Conservation (phyloP, 2,329 filamentous ascomycete genomes). For the Colletotrichum sp. region DNA sequence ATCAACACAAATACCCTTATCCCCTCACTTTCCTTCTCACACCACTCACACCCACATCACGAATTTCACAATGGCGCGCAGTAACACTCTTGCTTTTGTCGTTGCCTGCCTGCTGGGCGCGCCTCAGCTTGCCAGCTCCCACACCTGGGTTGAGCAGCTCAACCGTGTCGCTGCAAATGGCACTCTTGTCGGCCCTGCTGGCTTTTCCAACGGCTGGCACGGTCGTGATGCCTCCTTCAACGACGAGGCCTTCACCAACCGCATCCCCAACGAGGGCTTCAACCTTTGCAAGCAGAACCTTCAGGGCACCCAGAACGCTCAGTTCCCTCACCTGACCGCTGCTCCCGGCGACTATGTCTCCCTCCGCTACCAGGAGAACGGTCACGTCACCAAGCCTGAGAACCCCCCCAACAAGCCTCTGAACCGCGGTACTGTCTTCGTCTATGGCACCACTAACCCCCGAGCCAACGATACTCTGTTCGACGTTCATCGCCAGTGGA, state of each 20-base stretch:
- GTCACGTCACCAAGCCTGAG: slow-evolving; percentile 70
- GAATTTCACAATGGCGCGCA: background rate
- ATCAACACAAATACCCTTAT: background rate
- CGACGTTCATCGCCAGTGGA: slow-evolving; percentile 82
- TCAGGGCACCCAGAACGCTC: background rate
- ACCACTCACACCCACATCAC: background rate
- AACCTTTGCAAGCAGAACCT: slow-evolving; percentile 1
- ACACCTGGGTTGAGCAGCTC: slow-evolving; percentile 85
- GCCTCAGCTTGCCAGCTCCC: slow-evolving; percentile 49
- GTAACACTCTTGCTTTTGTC: slow-evolving; percentile 28
- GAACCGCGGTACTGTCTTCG: slow-evolving; percentile 74
- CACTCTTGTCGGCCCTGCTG: slow-evolving; percentile 71
- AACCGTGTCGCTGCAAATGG: slow-evolving; percentile 75
- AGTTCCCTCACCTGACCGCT: slow-evolving; percentile 67
- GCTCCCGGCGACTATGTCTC: slow-evolving; percentile 68
- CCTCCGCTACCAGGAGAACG: slow-evolving; percentile 75
- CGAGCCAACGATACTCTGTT: slow-evolving; percentile 51
- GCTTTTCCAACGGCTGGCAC: slow-evolving; percentile 77
- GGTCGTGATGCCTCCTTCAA: slow-evolving; percentile 61
- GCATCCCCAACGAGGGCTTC: slow-evolving; percentile 61
- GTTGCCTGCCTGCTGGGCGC: slow-evolving; percentile 31
- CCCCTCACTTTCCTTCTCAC: background rate
- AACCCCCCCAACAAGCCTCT: slow-evolving; percentile 63
- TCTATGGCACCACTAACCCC: slow-evolving; percentile 73
- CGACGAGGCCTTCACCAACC: slow-evolving; percentile 64